phyloP scores from a whole-genome alignment of 2,329 filamentous ascomycete genomes.

The Claviceps pusilla region DNA sequence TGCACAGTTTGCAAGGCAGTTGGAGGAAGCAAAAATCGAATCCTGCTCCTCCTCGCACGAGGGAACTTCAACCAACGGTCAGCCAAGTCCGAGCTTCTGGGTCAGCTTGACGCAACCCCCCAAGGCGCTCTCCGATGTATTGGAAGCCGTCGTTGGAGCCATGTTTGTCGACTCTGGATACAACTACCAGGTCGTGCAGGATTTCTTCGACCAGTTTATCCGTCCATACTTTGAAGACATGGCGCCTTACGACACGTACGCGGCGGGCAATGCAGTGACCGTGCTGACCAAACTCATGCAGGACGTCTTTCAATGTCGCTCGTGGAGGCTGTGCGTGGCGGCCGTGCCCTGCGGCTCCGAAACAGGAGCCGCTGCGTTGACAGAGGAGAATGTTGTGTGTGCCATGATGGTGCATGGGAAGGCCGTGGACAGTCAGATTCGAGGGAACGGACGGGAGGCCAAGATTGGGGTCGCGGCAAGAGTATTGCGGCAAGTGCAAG shows the following conservation, averaged over 20 bases:
- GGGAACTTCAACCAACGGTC: conserved; percentile 10
- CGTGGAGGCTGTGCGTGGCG: conserved; percentile 39
- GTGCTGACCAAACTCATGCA: conserved; percentile 51
- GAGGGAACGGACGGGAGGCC: conserved; percentile 55
- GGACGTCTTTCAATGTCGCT: conserved; percentile 47
- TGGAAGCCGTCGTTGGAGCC: conserved; percentile 81
- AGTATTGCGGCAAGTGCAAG: conserved; percentile 34
- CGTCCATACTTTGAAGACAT: conserved; percentile 73
- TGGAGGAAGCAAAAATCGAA: conserved; percentile 33
- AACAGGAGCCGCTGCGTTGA: conserved; percentile 23
- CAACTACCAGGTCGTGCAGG: conserved; percentile 55
- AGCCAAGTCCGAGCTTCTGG: conserved; percentile 50
- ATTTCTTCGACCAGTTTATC: conserved; percentile 65
- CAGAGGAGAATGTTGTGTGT: conserved; percentile 44
- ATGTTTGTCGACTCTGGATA: conserved; percentile 83
- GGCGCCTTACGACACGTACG: conserved; percentile 72
- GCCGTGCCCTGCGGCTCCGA: conserved; percentile 27
- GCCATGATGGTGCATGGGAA: conserved; percentile 62
- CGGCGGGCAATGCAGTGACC: conserved; percentile 73
- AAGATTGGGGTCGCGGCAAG: conserved; percentile 51
- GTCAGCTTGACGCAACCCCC: conserved; percentile 46
- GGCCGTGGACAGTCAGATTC: conserved; percentile 46
- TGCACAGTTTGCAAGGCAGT: conserved; percentile 39
- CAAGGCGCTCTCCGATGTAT: conserved; percentile 66
- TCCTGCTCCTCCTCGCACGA: conserved; percentile 11